Evolutionary conservation across 2,329 filamentous ascomycete genomes (phyloP), one percentile per base, ranked within the genome.

Genomic region (Pestalotiopsis sp.): DNA sequence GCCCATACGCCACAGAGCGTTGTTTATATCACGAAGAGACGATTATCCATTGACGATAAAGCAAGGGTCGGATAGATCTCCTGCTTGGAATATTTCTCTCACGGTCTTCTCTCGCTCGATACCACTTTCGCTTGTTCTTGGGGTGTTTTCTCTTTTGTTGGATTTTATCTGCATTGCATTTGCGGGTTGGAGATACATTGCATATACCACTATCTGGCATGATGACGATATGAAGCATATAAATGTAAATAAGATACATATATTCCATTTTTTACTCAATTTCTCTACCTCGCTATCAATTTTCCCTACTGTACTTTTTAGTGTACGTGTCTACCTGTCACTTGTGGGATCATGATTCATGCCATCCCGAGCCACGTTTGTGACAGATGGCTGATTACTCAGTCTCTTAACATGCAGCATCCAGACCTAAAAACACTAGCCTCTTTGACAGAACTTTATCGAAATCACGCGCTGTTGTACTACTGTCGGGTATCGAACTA

Each of bases 91-190:
- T 45, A 13, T 36, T 61, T 20, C 7, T 52, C 7, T 36, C n/a
- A 17, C 45, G 31, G 62, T n/a, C 23, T 5, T 31, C 27, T 64
- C 23, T 13, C 45, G 45, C 27, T 31, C 14, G n/a, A 52, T 52
- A 52, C 45, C 45, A 64, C 62, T 64, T 23, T 64, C 52, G 17
- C 62, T 52, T 55, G 27, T 52, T 17, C 20, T 65, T 25, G n/a
- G 36, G 3, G 31, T 64, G 17, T 36, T 64, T 64, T 39, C 31
- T 36, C 31, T 36, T 2, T 36, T 36, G 7, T 36, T 36, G 31
- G 31, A 36, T 36, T 52, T 52, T 9, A 52, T 17, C 20, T 52
- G 45, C 45, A 52, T 52, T n/a, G 45, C 45, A 20, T 6, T 52
- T 52, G 45, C 45, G 45, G 45, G 45, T 52, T n/a, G 45, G 45